Conservation (phyloP, 1,284 basidiomycete species). For the Nidula niveotomentosa region DNA sequence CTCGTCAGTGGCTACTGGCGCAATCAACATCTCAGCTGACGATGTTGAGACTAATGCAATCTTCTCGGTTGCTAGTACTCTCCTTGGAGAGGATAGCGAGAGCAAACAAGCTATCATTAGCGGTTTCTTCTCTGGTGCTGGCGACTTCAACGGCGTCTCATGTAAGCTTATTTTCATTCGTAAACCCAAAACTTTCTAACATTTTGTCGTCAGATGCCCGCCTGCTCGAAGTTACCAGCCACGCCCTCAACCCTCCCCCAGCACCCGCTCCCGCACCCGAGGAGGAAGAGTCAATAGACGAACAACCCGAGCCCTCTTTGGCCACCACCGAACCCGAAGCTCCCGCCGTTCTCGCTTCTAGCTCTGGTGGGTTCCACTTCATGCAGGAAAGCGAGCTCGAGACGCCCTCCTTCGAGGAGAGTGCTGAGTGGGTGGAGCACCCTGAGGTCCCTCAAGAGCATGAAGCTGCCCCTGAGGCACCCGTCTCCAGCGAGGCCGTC, state of each 20-base stretch:
- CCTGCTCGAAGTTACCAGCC: conserved; percentile 53
- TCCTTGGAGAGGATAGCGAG: conserved; percentile 54
- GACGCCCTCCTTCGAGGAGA: conserved; percentile 42
- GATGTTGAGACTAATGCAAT: conserved; percentile 56
- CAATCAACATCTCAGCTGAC: conserved; percentile 40
- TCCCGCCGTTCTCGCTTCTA: conserved; percentile 28
- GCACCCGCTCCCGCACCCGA: conserved; percentile 30
- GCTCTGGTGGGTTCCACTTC: conserved; percentile 65
- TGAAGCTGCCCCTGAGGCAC: conserved; percentile 19
- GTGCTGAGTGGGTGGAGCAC: conserved; percentile 51
- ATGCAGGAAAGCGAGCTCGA: conserved; percentile 79
- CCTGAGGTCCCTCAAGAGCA: conserved; percentile 27
- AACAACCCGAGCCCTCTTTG: conserved; percentile 19
- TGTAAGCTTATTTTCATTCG: conserved; percentile 43
- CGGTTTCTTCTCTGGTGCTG: conserved; percentile 54
- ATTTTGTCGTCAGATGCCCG: conserved; percentile 45
- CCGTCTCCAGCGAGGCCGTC: conserved; percentile 6
- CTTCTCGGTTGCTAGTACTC: conserved; percentile 46
- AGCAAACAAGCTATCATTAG: conserved; percentile 48
- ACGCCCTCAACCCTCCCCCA: conserved; percentile 46
- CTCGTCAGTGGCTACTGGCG: conserved; percentile 48
- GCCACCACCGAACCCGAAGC: conserved; percentile 19
- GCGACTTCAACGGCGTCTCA: conserved; percentile 55
- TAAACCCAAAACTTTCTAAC: conserved; percentile 5
- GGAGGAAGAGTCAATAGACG: conserved; percentile 25